Evolutionary conservation across 1,139 yeast genomes (phyloP).

Genomic region (Zygosaccharomyces pseudobailii): DNA sequence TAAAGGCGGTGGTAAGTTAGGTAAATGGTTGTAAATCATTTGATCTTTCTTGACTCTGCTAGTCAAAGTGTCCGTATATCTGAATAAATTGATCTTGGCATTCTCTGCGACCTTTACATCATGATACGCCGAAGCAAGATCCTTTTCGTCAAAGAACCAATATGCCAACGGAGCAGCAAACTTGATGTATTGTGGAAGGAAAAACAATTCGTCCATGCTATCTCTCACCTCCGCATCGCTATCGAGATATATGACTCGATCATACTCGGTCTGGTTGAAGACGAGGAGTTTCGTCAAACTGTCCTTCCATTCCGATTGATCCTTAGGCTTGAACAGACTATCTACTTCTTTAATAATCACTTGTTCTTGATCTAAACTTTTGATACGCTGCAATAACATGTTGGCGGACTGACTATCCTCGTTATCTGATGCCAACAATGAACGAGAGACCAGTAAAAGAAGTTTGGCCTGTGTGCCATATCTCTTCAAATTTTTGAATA

Average conservation of each 20-base stretch:
- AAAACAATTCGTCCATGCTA: constrained; percentile 45
- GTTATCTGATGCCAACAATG: constrained; percentile 18
- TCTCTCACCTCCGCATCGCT: constrained; percentile 36
- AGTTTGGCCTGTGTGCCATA: constrained; percentile 40
- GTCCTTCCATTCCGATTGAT: constrained; percentile 42
- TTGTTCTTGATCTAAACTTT: constrained; percentile 21
- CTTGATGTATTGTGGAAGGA: constrained; percentile 36
- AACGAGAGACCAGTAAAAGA: constrained; percentile 35
- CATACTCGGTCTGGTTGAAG: constrained; percentile 47
- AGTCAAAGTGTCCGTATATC: constrained; percentile 19
- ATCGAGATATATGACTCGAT: constrained; percentile 43
- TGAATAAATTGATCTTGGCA: constrained; percentile 21
- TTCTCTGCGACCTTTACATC: constrained; percentile 21
- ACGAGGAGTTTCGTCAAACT: constrained; percentile 53
- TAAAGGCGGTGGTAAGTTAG: constrained; percentile 28
- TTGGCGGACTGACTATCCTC: constrained; percentile 8
- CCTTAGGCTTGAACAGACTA: constrained; percentile 25
- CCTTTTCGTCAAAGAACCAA: constrained; percentile 27
- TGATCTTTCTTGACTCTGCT: constrained; percentile 22
- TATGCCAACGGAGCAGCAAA: constrained; percentile 34
- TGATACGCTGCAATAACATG: constrained; percentile 14
- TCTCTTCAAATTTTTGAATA: constrained; percentile 36
- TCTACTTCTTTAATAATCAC: constrained; percentile 30
- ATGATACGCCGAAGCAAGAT: constrained; percentile 19
- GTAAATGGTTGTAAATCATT: constrained; percentile 32